Conservation (phyloP, 176 grass and related monocot genomes). For the Carex kokanica region DNA sequence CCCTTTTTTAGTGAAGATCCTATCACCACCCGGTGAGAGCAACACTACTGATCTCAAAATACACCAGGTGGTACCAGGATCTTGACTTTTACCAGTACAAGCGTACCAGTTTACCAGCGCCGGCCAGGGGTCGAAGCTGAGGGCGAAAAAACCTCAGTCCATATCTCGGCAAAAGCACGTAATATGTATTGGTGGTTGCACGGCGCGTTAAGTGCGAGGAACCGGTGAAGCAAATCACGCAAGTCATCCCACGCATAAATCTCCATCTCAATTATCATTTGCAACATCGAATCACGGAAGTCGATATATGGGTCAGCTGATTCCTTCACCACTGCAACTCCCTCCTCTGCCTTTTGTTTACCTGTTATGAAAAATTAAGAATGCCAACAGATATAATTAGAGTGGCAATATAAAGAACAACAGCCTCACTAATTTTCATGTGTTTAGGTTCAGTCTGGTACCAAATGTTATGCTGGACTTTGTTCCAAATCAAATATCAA, state of each 20-base stretch:
- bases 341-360: slow-evolving; percentile 1
- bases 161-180: slow-evolving; percentile 91
- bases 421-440: not conserved
- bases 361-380: slow-evolving; percentile 7
- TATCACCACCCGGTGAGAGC: slow-evolving; percentile 41
- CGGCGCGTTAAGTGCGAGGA: slow-evolving; percentile 84
- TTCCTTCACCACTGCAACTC: slow-evolving; percentile 97
- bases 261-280: slow-evolving; percentile 96
- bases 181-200: slow-evolving; percentile 89
- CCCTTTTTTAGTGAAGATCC: slow-evolving; percentile 34
- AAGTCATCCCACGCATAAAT: slow-evolving; percentile 82
- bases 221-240: slow-evolving; percentile 67
- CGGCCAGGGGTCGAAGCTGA: not conserved
- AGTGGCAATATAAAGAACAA: not conserved
- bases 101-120: not conserved
- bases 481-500: not conserved
- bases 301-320: slow-evolving; percentile 73
- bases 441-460: not conserved
- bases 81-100: slow-evolving; percentile 32
- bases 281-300: slow-evolving; percentile 89
- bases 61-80: slow-evolving; percentile 81
- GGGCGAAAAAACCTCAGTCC: slow-evolving; percentile 41
- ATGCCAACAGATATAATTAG: not conserved
- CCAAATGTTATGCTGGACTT: not conserved
- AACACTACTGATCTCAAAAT: slow-evolving; percentile 5